Conservation (phyloP, 2,329 filamentous ascomycete genomes). For the Xylaria sp. region DNA sequence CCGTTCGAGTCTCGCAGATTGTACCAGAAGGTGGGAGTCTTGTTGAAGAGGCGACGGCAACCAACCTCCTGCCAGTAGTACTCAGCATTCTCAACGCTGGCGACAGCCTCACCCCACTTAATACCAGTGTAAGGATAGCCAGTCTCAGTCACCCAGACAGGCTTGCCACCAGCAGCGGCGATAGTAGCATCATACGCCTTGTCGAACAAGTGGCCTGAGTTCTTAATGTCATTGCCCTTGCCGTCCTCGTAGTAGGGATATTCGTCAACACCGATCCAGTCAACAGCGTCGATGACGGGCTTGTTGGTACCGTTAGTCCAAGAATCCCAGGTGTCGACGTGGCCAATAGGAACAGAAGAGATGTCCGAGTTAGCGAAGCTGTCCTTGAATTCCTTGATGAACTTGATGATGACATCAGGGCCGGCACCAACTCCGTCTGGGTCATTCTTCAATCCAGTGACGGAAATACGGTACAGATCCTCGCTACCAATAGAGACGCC, state of each 20-base stretch:
- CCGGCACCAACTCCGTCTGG: constrained; percentile 38
- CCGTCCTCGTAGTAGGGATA: constrained; percentile 59
- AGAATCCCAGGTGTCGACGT: constrained; percentile 62
- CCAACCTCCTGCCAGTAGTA: constrained; percentile 43
- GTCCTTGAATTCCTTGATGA: constrained; percentile 60
- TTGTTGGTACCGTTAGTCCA: constrained; percentile 57
- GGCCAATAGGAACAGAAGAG: constrained; percentile 51
- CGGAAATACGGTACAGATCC: constrained; percentile 58
- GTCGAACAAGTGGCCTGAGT: constrained; percentile 51
- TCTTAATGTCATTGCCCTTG: constrained; percentile 49
- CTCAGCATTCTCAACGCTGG: constrained; percentile 54
- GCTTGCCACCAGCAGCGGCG: constrained; percentile 58
- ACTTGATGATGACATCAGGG: constrained; percentile 57
- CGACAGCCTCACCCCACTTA: constrained; percentile 51
- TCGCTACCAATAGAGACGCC: constrained; percentile 62
- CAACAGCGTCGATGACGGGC: constrained; percentile 55
- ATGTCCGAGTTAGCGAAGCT: constrained; percentile 50
- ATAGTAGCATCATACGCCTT: constrained; percentile 40
- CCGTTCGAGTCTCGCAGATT: constrained; percentile 41
- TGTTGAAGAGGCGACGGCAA: constrained; percentile 36
- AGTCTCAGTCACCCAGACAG: constrained; percentile 69
- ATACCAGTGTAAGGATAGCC: constrained; percentile 59
- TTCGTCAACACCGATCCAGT: constrained; percentile 59
- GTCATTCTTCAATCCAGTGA: constrained; percentile 36
- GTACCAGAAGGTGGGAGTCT: constrained; percentile 44